Evolutionary conservation across 2,329 filamentous ascomycete species (phyloP), one percentile per base, ranked within the genome.

Genomic region (Aureobasidium musti): DNA sequence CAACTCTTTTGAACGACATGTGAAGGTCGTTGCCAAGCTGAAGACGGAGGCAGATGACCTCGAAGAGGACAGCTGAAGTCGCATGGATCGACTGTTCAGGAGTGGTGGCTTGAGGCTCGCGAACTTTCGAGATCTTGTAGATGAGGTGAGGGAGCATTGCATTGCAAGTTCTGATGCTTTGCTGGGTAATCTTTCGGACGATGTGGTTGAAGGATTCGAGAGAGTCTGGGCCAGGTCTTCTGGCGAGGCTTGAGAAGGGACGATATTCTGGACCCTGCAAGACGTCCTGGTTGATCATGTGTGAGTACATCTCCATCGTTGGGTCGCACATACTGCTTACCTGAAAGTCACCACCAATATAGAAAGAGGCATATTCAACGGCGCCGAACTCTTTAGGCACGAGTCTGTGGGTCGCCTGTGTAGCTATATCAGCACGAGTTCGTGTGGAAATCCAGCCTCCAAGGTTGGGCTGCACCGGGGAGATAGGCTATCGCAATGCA

Each of bases 141-240:
- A 60, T 47, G 28, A 47, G 5, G 11, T 60, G 56, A 35, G 56
- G 28, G 5, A 60, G 56, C 56, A 60, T 60, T 30, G 56, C 56
- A n/a, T 60, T 37, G 26, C 11, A 14, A 19, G 56, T 60, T 19
- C 19, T 60, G 56, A 47, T 35, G 41, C 56, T 60, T 23, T 60
- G 56, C 41, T 33, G 39, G 5, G 41, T 23, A 3, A 47, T 47
- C 41, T 60, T 60, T 19, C 17, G 26, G 19, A 45, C n/a, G 13
- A 60, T 60, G 19, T 47, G 26, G 41, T 60, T 33, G 56, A 60
- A 60, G 19, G 13, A 28, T 10, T 11, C 10, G n/a, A 35, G 39
- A 10, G 56, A 60, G 56, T 60, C 39, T 33, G 56, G n/a, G n/a
- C 26, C n/a, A n/a, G 56, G 56, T 23, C 56, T 60, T 11, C 26